phyloP scores from a whole-genome alignment of 768 basidiomycete species.

The Boletus huronensis region DNA sequence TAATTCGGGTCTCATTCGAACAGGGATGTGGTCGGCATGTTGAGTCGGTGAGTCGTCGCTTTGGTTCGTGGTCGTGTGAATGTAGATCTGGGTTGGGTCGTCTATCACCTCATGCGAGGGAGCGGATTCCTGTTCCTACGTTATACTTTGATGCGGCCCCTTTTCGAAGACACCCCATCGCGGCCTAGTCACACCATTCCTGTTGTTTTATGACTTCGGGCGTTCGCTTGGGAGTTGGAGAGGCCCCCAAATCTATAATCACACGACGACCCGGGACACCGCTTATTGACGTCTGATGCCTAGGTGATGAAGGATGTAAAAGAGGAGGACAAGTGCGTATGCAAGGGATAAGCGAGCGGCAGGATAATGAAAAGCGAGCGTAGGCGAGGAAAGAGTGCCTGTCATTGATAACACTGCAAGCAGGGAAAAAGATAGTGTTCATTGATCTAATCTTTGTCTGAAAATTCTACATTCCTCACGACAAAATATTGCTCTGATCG shows the following conservation, averaged over 20 bases:
- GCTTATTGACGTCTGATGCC: constrained; percentile 20
- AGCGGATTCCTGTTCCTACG: constrained; percentile 20
- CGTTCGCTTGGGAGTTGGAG: constrained; percentile 23
- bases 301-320: constrained; percentile 50
- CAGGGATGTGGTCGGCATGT: constrained; percentile 73
- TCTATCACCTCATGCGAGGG: constrained; percentile 8
- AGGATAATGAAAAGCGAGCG: constrained; percentile 8
- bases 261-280: constrained; percentile 24
- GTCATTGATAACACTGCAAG: constrained; percentile 2
- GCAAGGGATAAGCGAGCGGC: constrained; percentile 18
- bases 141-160: constrained; percentile 34
- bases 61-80: constrained; percentile 11
- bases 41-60: constrained; percentile 48
- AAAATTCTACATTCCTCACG: too few relatives aligned
- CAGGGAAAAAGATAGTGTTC: too few relatives aligned
- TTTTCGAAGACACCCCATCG: constrained; percentile 35
- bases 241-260: constrained; percentile 25
- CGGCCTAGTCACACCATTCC: constrained; percentile 23
- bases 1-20: constrained; percentile 5
- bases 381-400: constrained; percentile 9
- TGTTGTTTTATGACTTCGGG: constrained; percentile 7
- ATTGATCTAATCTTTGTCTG: too few relatives aligned
- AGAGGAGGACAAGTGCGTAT: constrained; percentile 48
- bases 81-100: constrained; percentile 17
- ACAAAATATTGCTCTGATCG: too few relatives aligned